A percentile compares a stretch with the other conserved stretches of the same genome.
phyloP scores from a whole-genome alignment of 2,329 filamentous ascomycete genomes.

The Sarocladium brachiariae region DNA sequence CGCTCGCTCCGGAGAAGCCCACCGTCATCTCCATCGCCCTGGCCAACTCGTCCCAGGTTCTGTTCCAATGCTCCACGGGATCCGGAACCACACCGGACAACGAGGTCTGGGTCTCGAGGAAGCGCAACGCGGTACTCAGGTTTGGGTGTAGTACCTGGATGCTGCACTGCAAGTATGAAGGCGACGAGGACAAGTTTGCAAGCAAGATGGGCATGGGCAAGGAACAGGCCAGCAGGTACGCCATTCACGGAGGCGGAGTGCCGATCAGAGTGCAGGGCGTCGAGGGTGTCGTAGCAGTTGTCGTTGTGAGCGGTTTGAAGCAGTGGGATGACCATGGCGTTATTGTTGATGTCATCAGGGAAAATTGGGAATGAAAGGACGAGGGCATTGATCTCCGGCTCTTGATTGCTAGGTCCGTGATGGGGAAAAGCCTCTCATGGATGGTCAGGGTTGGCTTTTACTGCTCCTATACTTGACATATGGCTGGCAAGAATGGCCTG shows the following conservation, averaged over 20 bases:
- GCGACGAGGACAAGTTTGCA: slow-evolving; percentile 58
- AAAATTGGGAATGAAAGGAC: slow-evolving; percentile 31
- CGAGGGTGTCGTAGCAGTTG: slow-evolving; percentile 67
- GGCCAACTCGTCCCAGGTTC: slow-evolving; percentile 48
- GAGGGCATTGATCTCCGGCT: too few species aligned
- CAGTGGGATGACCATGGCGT: slow-evolving; percentile 73
- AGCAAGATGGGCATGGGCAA: slow-evolving; percentile 56
- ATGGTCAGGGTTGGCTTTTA: too few species aligned
- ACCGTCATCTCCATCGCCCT: slow-evolving; percentile 60
- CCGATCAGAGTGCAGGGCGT: slow-evolving; percentile 67
- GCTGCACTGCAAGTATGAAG: slow-evolving; percentile 59
- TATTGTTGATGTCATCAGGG: slow-evolving; percentile 61
- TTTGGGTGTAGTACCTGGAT: slow-evolving; percentile 67
- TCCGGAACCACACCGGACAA: slow-evolving; percentile 65
- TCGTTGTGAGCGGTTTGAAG: slow-evolving; percentile 69
- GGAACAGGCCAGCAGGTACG: slow-evolving; percentile 54
- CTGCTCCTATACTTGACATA: too few species aligned
- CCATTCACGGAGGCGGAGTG: slow-evolving; percentile 71
- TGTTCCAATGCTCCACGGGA: slow-evolving; percentile 66
- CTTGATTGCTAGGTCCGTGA: too few species aligned
- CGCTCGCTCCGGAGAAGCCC: slow-evolving; percentile 31
- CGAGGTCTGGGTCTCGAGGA: slow-evolving; percentile 62
- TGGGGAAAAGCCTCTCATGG: too few species aligned
- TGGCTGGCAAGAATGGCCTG: too few species aligned
- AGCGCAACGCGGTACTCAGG: slow-evolving; percentile 64